Percentiles rank a stretch among this genome's conserved stretches.
These are phyloP conservation scores for Fusarium compactum DNA, from an alignment of 2,329 filamentous ascomycete genomes.

Conservation along the genomic window DNA sequence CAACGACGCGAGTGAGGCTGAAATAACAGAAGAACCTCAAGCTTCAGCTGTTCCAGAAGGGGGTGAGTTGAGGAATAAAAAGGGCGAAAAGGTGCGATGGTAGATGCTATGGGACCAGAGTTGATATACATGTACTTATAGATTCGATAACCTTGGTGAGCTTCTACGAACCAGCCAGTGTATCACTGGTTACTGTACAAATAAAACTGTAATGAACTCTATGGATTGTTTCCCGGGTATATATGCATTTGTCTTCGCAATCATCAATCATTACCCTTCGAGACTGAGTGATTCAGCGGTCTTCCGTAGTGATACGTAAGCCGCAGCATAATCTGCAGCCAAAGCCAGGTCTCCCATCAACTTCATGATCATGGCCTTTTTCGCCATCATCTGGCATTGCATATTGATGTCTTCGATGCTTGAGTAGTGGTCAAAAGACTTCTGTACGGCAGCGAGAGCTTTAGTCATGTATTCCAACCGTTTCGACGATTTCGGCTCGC, in stretches of 20 bases:
- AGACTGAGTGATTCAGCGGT: constrained; percentile 49
- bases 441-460: constrained; percentile 71
- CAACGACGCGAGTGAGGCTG: constrained; percentile 62
- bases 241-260: neutral
- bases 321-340: constrained; percentile 75
- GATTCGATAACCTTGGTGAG: constrained; percentile 10
- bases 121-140: constrained; percentile 19
- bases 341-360: constrained; percentile 72
- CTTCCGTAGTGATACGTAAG: constrained; percentile 70
- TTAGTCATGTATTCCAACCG: constrained; percentile 68
- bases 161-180: neutral
- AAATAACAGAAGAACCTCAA: constrained; percentile 36
- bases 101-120: constrained; percentile 26
- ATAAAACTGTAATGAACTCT: constrained; percentile 26
- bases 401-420: constrained; percentile 73
- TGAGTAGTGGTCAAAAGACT: constrained; percentile 73
- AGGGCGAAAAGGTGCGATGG: constrained; percentile 56
- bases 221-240: neutral
- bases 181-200: constrained; percentile 28
- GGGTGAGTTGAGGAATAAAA: constrained; percentile 53
- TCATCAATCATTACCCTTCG: constrained; percentile 30
- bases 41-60: constrained; percentile 31
- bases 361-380: constrained; percentile 83
- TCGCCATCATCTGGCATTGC: constrained; percentile 83
- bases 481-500: constrained; percentile 56